Evolutionary conservation across 768 basidiomycete species (phyloP).

Genomic region (Pseudohyphozyma bogoriensis): DNA sequence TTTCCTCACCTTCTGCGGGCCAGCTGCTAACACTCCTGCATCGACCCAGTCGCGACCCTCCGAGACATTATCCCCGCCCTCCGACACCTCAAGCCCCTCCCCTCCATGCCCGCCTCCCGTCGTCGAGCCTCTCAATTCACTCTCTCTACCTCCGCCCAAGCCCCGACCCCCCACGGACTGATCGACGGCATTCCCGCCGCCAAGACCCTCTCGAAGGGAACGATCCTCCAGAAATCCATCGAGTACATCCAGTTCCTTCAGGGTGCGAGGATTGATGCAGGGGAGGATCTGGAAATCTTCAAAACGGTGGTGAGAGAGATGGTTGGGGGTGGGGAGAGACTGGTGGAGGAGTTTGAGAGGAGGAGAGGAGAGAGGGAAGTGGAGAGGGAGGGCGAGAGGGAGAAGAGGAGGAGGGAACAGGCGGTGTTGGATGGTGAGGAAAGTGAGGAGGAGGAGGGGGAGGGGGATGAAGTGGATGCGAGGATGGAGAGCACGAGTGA

Average conservation of each 20-base stretch:
- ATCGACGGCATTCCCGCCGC: constrained; percentile 89
- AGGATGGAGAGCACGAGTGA: too few species aligned
- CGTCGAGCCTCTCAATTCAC: constrained; percentile 31
- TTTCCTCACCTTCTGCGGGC: too few species aligned
- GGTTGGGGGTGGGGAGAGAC: constrained; percentile 60
- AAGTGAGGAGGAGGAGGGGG: constrained; percentile 5
- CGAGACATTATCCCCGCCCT: constrained; percentile 31
- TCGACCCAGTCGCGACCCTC: constrained; percentile 27
- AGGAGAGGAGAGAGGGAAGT: constrained; percentile 45
- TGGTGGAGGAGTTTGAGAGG: constrained; percentile 62
- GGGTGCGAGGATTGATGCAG: constrained; percentile 15
- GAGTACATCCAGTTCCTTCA: constrained; percentile 63
- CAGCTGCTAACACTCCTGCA: too few species aligned
- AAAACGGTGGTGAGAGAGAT: constrained; percentile 62
- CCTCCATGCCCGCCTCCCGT: constrained; percentile 26
- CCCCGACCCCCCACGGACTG: constrained; percentile 45
- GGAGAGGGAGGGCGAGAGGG: constrained; percentile 58
- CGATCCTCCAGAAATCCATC: constrained; percentile 77
- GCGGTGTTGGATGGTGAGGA: constrained; percentile 54
- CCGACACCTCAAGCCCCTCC: constrained; percentile 28
- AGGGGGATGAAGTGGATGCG: constrained; percentile 50
- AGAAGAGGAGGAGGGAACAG: constrained; percentile 57
- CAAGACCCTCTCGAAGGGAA: constrained; percentile 80
- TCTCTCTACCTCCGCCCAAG: constrained; percentile 25
- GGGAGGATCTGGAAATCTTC: constrained; percentile 66